Base-by-base conservation (phyloP, 345 rosid species). In the rapeseed (Brassica napus) region DNA sequence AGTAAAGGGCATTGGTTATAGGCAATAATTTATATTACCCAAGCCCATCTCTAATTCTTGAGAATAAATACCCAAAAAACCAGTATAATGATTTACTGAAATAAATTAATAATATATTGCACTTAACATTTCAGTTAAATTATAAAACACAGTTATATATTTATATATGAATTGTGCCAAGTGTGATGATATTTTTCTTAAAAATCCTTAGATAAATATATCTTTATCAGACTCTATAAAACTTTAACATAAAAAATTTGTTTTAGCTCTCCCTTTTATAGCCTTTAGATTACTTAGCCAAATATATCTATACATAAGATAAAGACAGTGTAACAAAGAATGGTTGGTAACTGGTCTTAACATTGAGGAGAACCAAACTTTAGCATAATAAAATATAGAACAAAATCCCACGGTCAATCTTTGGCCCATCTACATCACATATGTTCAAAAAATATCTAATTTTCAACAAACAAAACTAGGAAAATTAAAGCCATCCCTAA, bases 321-420 rank as follows among this genome's bases (percentile, higher is more conserved):
- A 77, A 63, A 63, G 65, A 77, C 71, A 5, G 1, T 70, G 18
- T 70, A 77, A 70, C 76, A 71, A 77, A 63, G 71, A 77, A 77
- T 70, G 81, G 76, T 71, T 71, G 81, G 65, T 70, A 70, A 63
- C 18, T 34, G 32, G 2, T 77, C 71, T 70, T 16, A 32, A 34
- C 14, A 35, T 52, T 6, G 42, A 54, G 70, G 75, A 77, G 76
- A 77, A n/a, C 76, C 72, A 71, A 71, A 65, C 76, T 55, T 35
- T 75, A 24, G 15, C 1, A 54, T 6, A 54, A 54, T 5, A 15
- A 15, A 54, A 59, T 6, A 28, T 54, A 74, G 34, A 55, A 72
- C 59, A 31, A 65, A 79, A 79, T 72, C 68, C 66, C 62, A 58
- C 31, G 59, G 52, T 58, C 61, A 66, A 21, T 14, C 73, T 59